Evolutionary conservation across 495 filamentous ascomycete genomes (phyloP).

Genomic region (Podospora fimiseda): DNA sequence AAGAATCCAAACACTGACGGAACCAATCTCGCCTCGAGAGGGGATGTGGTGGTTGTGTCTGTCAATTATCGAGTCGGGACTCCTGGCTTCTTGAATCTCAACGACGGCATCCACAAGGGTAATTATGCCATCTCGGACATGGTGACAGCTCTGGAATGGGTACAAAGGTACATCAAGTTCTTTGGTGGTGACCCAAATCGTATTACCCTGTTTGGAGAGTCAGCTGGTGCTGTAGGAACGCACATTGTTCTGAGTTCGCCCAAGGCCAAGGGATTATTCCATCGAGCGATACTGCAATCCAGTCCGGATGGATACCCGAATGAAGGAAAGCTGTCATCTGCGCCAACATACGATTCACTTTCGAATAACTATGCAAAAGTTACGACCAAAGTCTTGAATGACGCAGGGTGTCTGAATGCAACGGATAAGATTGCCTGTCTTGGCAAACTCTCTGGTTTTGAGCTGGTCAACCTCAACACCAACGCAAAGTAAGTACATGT

Average conservation of each 20-base stretch:
- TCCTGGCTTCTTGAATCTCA: conserved; percentile 24
- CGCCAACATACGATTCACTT: conserved; percentile 28
- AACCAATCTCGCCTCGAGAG: conserved; percentile 38
- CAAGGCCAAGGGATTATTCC: conserved; percentile 35
- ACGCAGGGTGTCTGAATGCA: conserved; percentile 26
- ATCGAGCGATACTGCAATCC: conserved; percentile 36
- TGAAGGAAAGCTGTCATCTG: conserved; percentile 12
- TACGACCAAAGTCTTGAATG: conserved; percentile 27
- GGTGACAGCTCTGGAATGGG: conserved; percentile 49
- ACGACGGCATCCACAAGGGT: conserved; percentile 27
- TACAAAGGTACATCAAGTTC: conserved; percentile 55
- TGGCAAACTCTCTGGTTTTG: conserved; percentile 25
- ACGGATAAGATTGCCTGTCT: conserved; percentile 30
- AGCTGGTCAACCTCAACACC: conserved; percentile 26
- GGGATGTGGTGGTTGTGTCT: conserved; percentile 41
- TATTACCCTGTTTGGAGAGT: conserved; percentile 60
- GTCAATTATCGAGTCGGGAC: conserved; percentile 28
- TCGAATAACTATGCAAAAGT: conserved; percentile 24
- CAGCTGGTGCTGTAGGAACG: conserved; percentile 30
- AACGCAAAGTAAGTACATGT: conserved; percentile 25
- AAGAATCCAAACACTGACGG: conserved; percentile 36
- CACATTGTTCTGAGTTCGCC: conserved; percentile 31
- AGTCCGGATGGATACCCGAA: conserved; percentile 32
- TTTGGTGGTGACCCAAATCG: conserved; percentile 59
- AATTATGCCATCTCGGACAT: conserved; percentile 29